Evolutionary conservation across 345 rosid species (phyloP).

Genomic region (Crucihimalaya himalaica): DNA sequence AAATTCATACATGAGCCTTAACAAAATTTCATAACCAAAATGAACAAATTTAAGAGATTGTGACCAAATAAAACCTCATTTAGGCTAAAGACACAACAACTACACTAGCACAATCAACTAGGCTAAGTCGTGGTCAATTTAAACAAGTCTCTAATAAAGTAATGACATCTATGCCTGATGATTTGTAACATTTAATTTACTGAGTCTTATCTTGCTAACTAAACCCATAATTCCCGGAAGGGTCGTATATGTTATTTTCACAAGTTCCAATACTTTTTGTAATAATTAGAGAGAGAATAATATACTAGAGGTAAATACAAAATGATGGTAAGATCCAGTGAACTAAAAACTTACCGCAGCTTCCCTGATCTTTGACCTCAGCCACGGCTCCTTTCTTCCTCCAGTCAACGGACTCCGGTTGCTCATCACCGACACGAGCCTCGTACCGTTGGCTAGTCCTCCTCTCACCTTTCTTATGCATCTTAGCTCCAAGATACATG

Average conservation of each 20-base stretch:
- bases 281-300: not conserved
- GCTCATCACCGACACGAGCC: constrained; percentile 62
- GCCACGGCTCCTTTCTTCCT: constrained; percentile 77
- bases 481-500: constrained; percentile 60
- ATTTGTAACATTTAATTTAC: not conserved
- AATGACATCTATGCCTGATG: not conserved
- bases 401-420: constrained; percentile 79
- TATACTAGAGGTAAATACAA: not conserved
- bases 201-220: not conserved
- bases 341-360: constrained; percentile 60
- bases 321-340: not conserved
- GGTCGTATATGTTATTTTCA: constrained; percentile 1
- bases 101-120: not conserved
- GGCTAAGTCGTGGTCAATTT: not conserved
- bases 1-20: too few relatives aligned
- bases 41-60: not conserved
- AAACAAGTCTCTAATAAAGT: not conserved
- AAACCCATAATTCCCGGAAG: not conserved
- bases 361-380: constrained; percentile 77
- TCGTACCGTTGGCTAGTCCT: constrained; percentile 51
- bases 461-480: constrained; percentile 36
- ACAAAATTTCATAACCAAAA: not conserved
- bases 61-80: not conserved
- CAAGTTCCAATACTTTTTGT: not conserved
- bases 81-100: not conserved